These are phyloP conservation scores for Colletotrichum tropicicola DNA, from an alignment of 2,329 filamentous ascomycete species.

Conservation along the genomic window DNA sequence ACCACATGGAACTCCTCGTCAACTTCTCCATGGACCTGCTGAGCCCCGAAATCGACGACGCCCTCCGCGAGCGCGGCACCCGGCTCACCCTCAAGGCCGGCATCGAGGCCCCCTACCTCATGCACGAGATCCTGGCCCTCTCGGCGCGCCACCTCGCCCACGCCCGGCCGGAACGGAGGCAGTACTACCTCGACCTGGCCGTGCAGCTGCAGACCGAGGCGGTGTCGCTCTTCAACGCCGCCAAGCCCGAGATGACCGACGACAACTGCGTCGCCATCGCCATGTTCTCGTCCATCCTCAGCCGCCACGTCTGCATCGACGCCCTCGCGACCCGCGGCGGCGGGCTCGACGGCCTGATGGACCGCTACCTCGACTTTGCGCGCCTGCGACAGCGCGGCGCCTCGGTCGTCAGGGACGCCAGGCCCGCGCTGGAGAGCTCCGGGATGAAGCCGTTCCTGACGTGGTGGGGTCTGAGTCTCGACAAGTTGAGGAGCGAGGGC, in stretches of 20 bases:
- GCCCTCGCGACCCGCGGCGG: slow-evolving; percentile 36
- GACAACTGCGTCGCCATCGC: slow-evolving; percentile 42
- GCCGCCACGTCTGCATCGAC: slow-evolving; percentile 45
- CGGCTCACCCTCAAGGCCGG: slow-evolving; percentile 33
- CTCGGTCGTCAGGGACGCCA: slow-evolving; percentile 26
- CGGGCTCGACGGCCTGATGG: slow-evolving; percentile 38
- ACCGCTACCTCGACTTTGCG: slow-evolving; percentile 40
- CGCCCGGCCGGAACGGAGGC: slow-evolving; percentile 34
- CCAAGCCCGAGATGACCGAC: slow-evolving; percentile 32
- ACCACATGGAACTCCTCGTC: slow-evolving; percentile 45
- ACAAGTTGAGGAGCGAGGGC: neutral
- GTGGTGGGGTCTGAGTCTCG: neutral
- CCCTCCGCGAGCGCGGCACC: slow-evolving; percentile 30
- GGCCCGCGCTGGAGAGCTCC: neutral
- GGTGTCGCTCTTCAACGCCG: slow-evolving; percentile 39
- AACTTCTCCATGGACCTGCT: slow-evolving; percentile 36
- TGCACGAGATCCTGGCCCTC: slow-evolving; percentile 46
- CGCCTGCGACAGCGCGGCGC: slow-evolving; percentile 35
- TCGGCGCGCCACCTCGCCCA: slow-evolving; percentile 44
- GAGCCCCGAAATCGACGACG: slow-evolving; percentile 37
- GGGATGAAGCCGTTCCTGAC: neutral
- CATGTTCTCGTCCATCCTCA: slow-evolving; percentile 44
- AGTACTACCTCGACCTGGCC: slow-evolving; percentile 36
- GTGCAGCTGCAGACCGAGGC: slow-evolving; percentile 42
- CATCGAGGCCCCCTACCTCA: slow-evolving; percentile 42